These are phyloP conservation scores for Linnemannia exigua DNA, from an alignment of 192 early-diverging fungal species.

Conservation along the genomic window DNA sequence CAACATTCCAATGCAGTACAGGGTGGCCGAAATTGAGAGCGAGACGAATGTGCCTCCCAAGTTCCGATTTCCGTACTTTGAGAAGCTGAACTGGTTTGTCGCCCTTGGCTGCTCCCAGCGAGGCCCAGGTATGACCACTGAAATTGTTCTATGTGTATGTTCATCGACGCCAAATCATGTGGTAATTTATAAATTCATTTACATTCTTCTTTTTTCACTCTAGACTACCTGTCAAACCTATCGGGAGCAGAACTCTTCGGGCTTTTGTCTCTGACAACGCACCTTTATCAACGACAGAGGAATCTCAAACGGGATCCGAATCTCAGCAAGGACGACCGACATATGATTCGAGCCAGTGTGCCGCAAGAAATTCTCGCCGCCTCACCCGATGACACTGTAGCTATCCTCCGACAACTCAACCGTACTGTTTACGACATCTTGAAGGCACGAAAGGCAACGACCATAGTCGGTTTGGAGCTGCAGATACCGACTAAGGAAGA, in stretches of 20 bases:
- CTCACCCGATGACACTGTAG: conserved; percentile 6
- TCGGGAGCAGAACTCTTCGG: conserved; percentile 28
- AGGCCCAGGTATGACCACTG: conserved; percentile 60
- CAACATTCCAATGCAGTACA: conserved; percentile 80
- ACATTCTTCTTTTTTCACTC: background rate
- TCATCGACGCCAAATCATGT: background rate
- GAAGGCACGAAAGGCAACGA: background rate
- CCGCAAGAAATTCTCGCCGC: conserved; percentile 14
- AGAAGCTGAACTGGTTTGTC: conserved; percentile 88
- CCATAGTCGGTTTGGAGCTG: background rate
- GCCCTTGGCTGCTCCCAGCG: conserved; percentile 70
- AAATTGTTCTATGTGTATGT: background rate
- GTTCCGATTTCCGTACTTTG: conserved; percentile 91
- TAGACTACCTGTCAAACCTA: conserved; percentile 24
- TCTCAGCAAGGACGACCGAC: conserved; percentile 31
- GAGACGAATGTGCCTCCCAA: conserved; percentile 83
- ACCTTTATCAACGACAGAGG: conserved; percentile 30
- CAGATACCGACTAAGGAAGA: conserved; percentile 12
- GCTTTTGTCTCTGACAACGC: conserved; percentile 27
- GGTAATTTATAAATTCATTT: background rate
- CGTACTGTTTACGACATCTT: background rate
- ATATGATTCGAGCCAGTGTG: conserved; percentile 40
- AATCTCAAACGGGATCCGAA: conserved; percentile 20
- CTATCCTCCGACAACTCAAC: conserved; percentile 28
- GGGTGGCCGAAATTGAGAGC: conserved; percentile 81